Evolutionary conservation across 2,329 filamentous ascomycete species (phyloP).

Genomic region (Endoconidiophora polonica): DNA sequence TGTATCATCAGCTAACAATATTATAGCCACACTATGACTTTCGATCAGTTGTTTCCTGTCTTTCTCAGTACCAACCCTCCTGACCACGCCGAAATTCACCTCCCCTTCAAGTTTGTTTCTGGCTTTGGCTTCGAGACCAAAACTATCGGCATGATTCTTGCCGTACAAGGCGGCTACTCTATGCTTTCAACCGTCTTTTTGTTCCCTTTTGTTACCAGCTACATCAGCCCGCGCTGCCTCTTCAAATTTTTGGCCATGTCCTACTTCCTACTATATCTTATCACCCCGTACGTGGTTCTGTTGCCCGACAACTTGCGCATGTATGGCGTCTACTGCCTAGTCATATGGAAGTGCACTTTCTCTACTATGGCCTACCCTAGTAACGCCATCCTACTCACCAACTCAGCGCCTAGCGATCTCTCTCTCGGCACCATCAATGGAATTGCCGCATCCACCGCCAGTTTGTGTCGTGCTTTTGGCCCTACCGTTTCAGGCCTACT

Average conservation of each 20-base stretch:
- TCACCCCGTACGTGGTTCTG: slow-evolving; percentile 77
- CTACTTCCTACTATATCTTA: slow-evolving; percentile 77
- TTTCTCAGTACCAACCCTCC: slow-evolving; percentile 58
- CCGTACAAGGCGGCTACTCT: slow-evolving; percentile 76
- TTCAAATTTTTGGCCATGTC: slow-evolving; percentile 67
- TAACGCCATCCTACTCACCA: slow-evolving; percentile 75
- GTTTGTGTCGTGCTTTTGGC: slow-evolving; percentile 72
- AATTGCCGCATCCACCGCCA: slow-evolving; percentile 78
- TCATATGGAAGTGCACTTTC: slow-evolving; percentile 87
- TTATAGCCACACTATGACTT: slow-evolving; percentile 81
- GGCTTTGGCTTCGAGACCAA: slow-evolving; percentile 74
- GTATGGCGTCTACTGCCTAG: slow-evolving; percentile 56
- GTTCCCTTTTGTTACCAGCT: slow-evolving; percentile 60
- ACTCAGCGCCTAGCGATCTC: slow-evolving; percentile 67
- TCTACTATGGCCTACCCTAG: slow-evolving; percentile 83
- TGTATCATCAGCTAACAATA: slow-evolving; percentile 13
- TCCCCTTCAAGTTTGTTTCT: slow-evolving; percentile 80
- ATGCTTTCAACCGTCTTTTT: slow-evolving; percentile 73
- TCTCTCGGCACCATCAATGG: slow-evolving; percentile 88
- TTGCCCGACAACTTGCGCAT: slow-evolving; percentile 57
- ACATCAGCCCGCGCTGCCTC: slow-evolving; percentile 61
- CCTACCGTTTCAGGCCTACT: slow-evolving; percentile 76
- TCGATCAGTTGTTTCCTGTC: slow-evolving; percentile 84
- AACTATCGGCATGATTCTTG: slow-evolving; percentile 73
- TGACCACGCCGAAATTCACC: slow-evolving; percentile 30